Evolutionary conservation across 2,329 filamentous ascomycete species (phyloP).

Genomic region (Neonectria sp.): DNA sequence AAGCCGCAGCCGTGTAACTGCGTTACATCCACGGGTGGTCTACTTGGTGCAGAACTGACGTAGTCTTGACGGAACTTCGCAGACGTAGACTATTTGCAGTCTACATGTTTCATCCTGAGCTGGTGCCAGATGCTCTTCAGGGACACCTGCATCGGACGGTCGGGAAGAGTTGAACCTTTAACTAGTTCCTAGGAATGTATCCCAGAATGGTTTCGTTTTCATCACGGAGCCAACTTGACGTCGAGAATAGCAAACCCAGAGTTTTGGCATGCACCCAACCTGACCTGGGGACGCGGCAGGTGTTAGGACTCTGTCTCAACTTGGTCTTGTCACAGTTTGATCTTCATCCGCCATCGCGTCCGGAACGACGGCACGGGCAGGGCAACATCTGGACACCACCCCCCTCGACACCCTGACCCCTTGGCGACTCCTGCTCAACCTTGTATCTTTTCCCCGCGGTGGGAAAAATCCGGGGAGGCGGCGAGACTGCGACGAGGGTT

Average conservation of each 20-base stretch:
- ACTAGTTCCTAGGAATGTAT: not conserved
- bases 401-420: not conserved
- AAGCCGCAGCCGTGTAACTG: not conserved
- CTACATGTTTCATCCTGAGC: too few species aligned
- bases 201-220: not conserved
- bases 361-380: slow-evolving; percentile 17
- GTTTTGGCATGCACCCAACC: not conserved
- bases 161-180: not conserved
- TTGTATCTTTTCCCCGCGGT: slow-evolving; percentile 20
- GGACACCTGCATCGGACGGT: slow-evolving; percentile 18
- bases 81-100: not conserved
- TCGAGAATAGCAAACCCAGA: not conserved
- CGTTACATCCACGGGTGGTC: slow-evolving; percentile 12
- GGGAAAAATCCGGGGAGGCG: slow-evolving; percentile 7
- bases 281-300: not conserved
- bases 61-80: not conserved
- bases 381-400: not conserved
- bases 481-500: slow-evolving; percentile 10
- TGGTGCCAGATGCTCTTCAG: not conserved
- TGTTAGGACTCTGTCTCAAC: not conserved
- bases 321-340: not conserved
- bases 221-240: not conserved
- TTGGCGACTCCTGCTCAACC: slow-evolving; percentile 9
- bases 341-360: not conserved
- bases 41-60: not conserved